Evolutionary conservation across 176 grass and related monocot genomes (phyloP).

Genomic region (Cocos nucifera): DNA sequence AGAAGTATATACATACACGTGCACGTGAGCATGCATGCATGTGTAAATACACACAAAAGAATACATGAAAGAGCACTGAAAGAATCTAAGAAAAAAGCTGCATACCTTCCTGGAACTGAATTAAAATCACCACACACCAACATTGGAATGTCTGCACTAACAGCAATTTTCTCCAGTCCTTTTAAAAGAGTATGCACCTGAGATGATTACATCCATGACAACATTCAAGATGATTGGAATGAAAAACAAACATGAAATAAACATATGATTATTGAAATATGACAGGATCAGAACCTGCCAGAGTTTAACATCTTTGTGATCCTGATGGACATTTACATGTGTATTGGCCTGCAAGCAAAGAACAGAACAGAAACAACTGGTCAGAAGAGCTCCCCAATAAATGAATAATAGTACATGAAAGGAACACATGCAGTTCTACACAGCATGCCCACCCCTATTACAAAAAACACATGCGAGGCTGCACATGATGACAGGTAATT

Average conservation of each 20-base stretch:
- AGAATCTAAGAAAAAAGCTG: conserved; percentile 11
- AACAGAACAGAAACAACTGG: not conserved
- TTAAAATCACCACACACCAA: conserved; percentile 99
- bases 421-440: too few relatives aligned
- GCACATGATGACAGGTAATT: too few relatives aligned
- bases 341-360: conserved; percentile 81
- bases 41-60: not conserved
- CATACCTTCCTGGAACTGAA: conserved; percentile 74
- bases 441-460: too few relatives aligned
- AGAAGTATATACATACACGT: too few relatives aligned
- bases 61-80: conserved; percentile 1
- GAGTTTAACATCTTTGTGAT: conserved; percentile 92
- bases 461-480: too few relatives aligned
- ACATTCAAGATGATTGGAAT: not conserved
- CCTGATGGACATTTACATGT: conserved; percentile 94
- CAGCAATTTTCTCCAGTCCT: conserved; percentile 98
- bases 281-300: conserved; percentile 61
- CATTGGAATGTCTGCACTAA: conserved; percentile 99
- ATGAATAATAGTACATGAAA: too few relatives aligned
- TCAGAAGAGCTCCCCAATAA: not conserved
- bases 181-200: conserved; percentile 97
- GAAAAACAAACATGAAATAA: conserved; percentile 4
- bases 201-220: not conserved
- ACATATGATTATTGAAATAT: conserved; percentile 11
- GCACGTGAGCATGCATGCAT: too few relatives aligned